These are phyloP conservation scores for Graphium sp. DNA, from an alignment of 2,329 filamentous ascomycete species.

Conservation along the genomic window DNA sequence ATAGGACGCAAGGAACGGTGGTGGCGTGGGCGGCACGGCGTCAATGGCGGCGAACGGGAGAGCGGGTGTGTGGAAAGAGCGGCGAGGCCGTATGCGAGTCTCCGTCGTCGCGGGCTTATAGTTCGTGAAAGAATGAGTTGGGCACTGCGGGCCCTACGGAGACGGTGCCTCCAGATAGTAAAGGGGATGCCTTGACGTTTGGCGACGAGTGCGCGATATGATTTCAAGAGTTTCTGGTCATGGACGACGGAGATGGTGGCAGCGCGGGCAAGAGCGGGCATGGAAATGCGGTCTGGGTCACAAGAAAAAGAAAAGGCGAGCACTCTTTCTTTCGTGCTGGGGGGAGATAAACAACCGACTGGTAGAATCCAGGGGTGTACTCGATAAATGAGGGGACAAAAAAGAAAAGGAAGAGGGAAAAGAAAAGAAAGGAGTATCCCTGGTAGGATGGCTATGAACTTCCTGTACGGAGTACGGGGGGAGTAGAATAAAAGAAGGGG, in stretches of 20 bases:
- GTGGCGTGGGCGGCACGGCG: neutral
- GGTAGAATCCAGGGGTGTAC: too few relatives aligned
- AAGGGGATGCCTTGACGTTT: constrained; percentile 17
- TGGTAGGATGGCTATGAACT: too few relatives aligned
- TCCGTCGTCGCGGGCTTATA: constrained; percentile 4
- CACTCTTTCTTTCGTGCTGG: too few relatives aligned
- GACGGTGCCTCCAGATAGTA: constrained; percentile 19
- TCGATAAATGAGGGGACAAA: neutral
- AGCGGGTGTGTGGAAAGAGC: neutral
- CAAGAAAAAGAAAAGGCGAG: neutral
- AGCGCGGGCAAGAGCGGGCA: constrained; percentile 4
- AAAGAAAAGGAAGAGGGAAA: neutral
- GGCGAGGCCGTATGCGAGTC: neutral
- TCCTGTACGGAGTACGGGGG: too few relatives aligned
- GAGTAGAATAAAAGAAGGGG: too few relatives aligned
- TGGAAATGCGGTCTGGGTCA: neutral
- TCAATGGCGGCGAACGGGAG: constrained; percentile 1
- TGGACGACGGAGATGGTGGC: constrained; percentile 25
- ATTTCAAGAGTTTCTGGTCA: constrained; percentile 22
- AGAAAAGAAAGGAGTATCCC: constrained; percentile 1
- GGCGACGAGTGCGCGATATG: constrained; percentile 23
- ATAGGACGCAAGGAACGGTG: neutral
- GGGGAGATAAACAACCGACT: too few relatives aligned
- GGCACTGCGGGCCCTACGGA: constrained; percentile 17
- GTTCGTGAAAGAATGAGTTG: constrained; percentile 18